Conservation (phyloP, 495 filamentous ascomycete genomes). For the Filosporella fistucella region DNA sequence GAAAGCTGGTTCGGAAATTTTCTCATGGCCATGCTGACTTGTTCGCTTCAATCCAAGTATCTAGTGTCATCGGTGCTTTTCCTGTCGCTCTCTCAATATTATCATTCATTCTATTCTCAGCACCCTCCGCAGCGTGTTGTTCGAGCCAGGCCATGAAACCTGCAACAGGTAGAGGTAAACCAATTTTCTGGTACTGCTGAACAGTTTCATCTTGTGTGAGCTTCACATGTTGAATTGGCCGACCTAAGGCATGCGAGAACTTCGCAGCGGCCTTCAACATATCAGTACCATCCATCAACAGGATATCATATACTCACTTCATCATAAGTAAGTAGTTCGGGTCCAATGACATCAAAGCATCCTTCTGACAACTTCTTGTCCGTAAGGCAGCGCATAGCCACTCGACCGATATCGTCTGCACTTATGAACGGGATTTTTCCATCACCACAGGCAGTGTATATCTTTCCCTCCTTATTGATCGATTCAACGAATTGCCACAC, state of each 20-base stretch:
- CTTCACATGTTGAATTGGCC: slow-evolving; percentile 37
- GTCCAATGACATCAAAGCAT: slow-evolving; percentile 35
- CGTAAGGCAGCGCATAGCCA: slow-evolving; percentile 37
- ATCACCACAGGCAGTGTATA: slow-evolving; percentile 39
- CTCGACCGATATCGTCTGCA: slow-evolving; percentile 39
- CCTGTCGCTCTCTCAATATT: slow-evolving; percentile 13
- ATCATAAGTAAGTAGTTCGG: slow-evolving; percentile 38
- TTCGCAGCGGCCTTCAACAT: slow-evolving; percentile 37
- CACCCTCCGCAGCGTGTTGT: neutral
- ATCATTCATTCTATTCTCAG: slow-evolving; percentile 6
- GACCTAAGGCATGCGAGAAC: slow-evolving; percentile 30
- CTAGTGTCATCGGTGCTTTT: neutral
- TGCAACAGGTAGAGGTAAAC: slow-evolving; percentile 12
- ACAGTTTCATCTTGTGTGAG: slow-evolving; percentile 27
- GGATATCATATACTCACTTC: slow-evolving; percentile 29
- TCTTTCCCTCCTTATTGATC: slow-evolving; percentile 37
- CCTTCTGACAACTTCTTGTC: slow-evolving; percentile 31
- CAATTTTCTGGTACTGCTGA: neutral
- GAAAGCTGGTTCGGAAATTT: neutral
- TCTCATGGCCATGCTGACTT: slow-evolving; percentile 1
- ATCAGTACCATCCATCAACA: neutral
- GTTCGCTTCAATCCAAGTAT: slow-evolving; percentile 9
- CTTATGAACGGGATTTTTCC: slow-evolving; percentile 42
- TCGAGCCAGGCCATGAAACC: slow-evolving; percentile 11
- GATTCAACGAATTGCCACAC: slow-evolving; percentile 16